A percentile compares a stretch with the other conserved stretches of the same genome.
Conservation (phyloP, 192 early-diverging fungal genomes). For the Coemansia sp. region DNA sequence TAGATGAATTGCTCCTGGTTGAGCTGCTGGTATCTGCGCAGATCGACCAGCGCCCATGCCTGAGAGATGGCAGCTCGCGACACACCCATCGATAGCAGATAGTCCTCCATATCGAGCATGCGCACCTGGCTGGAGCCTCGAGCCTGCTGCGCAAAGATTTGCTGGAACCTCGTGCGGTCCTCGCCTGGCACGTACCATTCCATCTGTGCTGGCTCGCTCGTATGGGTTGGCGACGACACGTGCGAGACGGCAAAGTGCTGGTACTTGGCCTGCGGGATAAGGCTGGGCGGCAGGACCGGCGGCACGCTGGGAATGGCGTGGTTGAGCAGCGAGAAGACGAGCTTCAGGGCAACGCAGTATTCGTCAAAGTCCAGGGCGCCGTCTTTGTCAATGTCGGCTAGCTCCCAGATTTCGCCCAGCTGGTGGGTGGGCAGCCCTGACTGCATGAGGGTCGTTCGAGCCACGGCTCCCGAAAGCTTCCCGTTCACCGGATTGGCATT, state of each 20-base stretch:
- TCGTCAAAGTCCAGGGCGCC: conserved; percentile 81
- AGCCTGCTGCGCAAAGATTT: conserved; percentile 33
- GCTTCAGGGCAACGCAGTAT: conserved; percentile 74
- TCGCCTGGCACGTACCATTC: conserved; percentile 48
- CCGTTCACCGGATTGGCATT: conserved; percentile 42
- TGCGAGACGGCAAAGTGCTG: conserved; percentile 32
- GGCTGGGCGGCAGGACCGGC: conserved; percentile 56
- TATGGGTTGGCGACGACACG: background rate
- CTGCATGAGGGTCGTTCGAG: conserved; percentile 49
- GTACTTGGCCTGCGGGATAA: conserved; percentile 68
- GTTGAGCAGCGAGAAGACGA: conserved; percentile 70
- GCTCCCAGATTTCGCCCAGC: conserved; percentile 59
- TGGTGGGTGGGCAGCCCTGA: conserved; percentile 48
- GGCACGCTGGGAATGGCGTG: conserved; percentile 57
- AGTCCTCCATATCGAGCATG: conserved; percentile 47
- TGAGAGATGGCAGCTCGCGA: conserved; percentile 32
- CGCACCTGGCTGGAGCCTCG: conserved; percentile 37
- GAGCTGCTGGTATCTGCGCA: conserved; percentile 53
- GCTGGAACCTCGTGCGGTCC: conserved; percentile 38
- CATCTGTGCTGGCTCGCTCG: conserved; percentile 21
- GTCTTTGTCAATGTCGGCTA: conserved; percentile 81
- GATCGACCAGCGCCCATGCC: conserved; percentile 51
- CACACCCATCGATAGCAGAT: conserved; percentile 33
- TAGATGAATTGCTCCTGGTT: conserved; percentile 55
- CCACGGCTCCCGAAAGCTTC: conserved; percentile 36